phyloP scores from a whole-genome alignment of 768 basidiomycete species.

The Mycena epipterygia region DNA sequence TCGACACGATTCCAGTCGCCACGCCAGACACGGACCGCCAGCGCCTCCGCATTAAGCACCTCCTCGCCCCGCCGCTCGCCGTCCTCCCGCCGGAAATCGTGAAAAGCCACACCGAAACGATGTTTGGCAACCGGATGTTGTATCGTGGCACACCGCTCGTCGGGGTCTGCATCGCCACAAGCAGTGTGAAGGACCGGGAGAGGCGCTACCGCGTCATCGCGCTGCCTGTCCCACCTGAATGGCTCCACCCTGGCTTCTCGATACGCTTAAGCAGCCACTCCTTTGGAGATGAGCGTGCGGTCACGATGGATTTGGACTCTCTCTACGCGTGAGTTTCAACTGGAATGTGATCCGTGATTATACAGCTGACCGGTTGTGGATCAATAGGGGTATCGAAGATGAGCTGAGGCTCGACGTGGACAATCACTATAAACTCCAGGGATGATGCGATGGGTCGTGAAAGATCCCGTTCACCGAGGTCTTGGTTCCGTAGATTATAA shows the following conservation, averaged over 20 bases:
- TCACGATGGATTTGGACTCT: neutral
- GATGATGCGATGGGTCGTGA: too few species aligned
- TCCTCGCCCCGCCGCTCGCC: neutral
- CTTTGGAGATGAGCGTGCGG: neutral
- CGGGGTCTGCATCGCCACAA: neutral
- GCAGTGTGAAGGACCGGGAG: neutral
- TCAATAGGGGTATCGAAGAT: too few species aligned
- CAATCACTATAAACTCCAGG: neutral
- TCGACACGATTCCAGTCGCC: constrained; percentile 1
- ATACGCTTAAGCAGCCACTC: neutral
- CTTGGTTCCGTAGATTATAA: too few species aligned
- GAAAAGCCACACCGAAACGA: neutral
- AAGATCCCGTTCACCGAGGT: too few species aligned
- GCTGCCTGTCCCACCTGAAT: neutral
- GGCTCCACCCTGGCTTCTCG: neutral
- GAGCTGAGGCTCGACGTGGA: neutral
- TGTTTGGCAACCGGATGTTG: neutral
- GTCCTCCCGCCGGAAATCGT: neutral
- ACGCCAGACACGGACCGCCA: neutral
- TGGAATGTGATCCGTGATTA: too few species aligned
- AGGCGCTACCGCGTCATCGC: neutral
- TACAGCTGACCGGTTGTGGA: too few species aligned
- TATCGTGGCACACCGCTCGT: neutral
- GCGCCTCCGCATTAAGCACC: neutral
- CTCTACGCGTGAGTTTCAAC: neutral